Evolutionary conservation across 345 rosid species (phyloP).

Genomic region (Trapa bicornis): DNA sequence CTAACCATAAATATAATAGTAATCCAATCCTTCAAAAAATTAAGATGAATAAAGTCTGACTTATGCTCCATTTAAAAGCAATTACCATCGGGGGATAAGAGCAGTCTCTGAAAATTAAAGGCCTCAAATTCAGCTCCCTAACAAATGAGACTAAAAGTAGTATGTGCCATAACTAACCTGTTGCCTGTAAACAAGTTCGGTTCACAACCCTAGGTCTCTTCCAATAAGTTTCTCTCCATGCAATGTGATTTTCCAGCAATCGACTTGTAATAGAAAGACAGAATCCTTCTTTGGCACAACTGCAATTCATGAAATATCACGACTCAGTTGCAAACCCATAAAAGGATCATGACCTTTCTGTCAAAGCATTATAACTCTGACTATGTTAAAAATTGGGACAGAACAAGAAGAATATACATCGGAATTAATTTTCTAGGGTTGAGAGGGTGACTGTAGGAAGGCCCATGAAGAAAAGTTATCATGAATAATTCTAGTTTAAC

Average conservation of each 20-base stretch:
- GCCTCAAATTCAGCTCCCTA: neutral
- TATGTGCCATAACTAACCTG: neutral
- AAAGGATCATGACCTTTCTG: neutral
- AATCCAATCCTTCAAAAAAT: too few relatives aligned
- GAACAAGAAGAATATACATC: too few relatives aligned
- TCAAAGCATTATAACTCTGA: neutral
- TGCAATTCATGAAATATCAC: constrained; percentile 15
- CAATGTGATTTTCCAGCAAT: constrained; percentile 70
- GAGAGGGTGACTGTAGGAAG: too few relatives aligned
- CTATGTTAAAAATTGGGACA: neutral
- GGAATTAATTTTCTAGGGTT: too few relatives aligned
- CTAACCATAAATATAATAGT: too few relatives aligned
- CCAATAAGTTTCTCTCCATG: constrained; percentile 71
- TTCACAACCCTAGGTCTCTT: constrained; percentile 32
- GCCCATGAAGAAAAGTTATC: neutral
- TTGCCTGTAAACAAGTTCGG: neutral
- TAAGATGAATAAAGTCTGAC: too few relatives aligned
- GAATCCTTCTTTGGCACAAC: constrained; percentile 72
- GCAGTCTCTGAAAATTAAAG: too few relatives aligned
- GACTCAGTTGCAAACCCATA: neutral
- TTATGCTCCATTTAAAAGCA: too few relatives aligned
- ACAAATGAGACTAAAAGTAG: neutral
- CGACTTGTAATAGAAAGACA: constrained; percentile 55
- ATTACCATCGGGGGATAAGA: too few relatives aligned
- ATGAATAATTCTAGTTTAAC: neutral